Base-by-base conservation (phyloP, 2,329 filamentous ascomycete species). In the Zymoseptoria crescenta region DNA sequence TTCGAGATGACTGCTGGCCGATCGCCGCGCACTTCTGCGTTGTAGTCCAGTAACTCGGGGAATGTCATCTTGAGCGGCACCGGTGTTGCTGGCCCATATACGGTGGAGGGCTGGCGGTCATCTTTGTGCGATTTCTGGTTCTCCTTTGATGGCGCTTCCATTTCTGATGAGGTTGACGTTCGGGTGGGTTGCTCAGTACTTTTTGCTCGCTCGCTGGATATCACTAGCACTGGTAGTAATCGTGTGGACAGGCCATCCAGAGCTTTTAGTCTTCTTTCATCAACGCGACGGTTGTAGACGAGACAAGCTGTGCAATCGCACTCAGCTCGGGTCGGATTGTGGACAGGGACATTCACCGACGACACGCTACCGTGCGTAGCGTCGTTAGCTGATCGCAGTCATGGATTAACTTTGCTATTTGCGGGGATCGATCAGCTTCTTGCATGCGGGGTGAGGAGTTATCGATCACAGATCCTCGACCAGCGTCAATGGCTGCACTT, bases 41-140 rank as follows among this genome's bases (percentile, higher is more conserved):
- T 61, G 56, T 70, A 63, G 50, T 70, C 67, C 10, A 70, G 61
- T 8, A 69, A 58, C 29, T 70, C 55, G 50, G 64, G 61, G 54
- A 70, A 70, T n/a, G 66, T 68, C 66, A 70, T 56, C 9, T 62
- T 67, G 2, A 70, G 59, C 56, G 68, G 68, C n/a, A 68, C 57
- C 24, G 68, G 68, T 16, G 64, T 62, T 28, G 64, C 59, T n/a
- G 68, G 68, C 1, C 68, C 68, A 52, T 68, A 65, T 16, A 70
- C 62, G 49, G 69, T 69, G 24, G 68, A 70, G 2, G 64, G 66
- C 20, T 63, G 67, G 27, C 62, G 54, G 19, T 62, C 65, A 59
- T 68, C 60, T 8, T 59, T 49, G 29, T 41, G 30, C 27, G n/a
- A 6, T 57, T 0, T 13, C 35, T 16, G 13, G 35, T 16, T 45